Evolutionary conservation across 2,329 filamentous ascomycete species (phyloP).

Genomic region (Decorospora gaudefroyi): DNA sequence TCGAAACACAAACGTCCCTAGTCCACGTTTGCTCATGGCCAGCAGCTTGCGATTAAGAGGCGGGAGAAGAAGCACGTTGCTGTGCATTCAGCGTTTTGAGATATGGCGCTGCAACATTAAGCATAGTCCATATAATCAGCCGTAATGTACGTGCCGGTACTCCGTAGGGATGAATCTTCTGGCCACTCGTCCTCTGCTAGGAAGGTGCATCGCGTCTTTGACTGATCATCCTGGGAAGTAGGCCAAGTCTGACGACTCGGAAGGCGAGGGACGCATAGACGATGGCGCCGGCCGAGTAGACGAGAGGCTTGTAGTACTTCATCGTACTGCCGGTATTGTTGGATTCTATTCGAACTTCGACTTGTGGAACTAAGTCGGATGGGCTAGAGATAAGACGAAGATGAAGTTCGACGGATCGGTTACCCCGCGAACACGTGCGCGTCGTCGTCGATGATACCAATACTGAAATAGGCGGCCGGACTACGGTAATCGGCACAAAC

Average conservation of each 20-base stretch:
- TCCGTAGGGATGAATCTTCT: too few relatives aligned
- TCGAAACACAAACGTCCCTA: too few relatives aligned
- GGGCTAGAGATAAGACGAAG: neutral
- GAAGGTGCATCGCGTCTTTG: conserved; percentile 5
- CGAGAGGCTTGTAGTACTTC: conserved; percentile 24
- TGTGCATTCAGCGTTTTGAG: too few relatives aligned
- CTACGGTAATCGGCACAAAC: too few relatives aligned
- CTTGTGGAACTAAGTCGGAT: too few relatives aligned
- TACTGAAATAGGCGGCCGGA: too few relatives aligned
- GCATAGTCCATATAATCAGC: too few relatives aligned
- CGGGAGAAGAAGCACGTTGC: too few relatives aligned
- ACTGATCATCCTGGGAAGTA: conserved; percentile 12
- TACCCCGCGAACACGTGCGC: conserved; percentile 8
- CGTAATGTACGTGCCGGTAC: too few relatives aligned
- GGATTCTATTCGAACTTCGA: neutral
- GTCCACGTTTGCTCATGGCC: too few relatives aligned
- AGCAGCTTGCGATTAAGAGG: too few relatives aligned
- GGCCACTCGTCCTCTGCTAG: neutral
- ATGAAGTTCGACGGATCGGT: neutral
- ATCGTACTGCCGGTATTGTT: neutral
- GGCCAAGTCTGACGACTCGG: conserved; percentile 19
- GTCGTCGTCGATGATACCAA: neutral
- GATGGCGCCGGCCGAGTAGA: conserved; percentile 21
- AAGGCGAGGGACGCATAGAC: conserved; percentile 28
- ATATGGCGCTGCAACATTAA: too few relatives aligned